Evolutionary conservation across 805 yeast species (phyloP), one percentile per base, ranked within the genome.

Genomic region (Myxozyma neotropica): DNA sequence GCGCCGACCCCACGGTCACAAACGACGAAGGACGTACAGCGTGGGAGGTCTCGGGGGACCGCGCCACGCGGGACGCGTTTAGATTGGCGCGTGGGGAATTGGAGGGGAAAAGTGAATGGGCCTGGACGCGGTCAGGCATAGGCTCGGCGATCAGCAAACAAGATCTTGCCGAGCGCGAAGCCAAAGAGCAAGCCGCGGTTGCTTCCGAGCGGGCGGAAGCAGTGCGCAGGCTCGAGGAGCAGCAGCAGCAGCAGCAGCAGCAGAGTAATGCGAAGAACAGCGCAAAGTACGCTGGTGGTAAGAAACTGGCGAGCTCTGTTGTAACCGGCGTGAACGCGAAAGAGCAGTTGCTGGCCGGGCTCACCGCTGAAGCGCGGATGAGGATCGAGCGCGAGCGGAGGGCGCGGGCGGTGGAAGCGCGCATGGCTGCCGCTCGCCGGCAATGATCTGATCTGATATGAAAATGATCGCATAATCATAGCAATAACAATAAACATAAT

Each of bases 371-470:
- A 26, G 97, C 92, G 65, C 81, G 83, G 68, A 79, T 80, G 80
- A 81, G 85, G 68, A 75, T 94, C 21, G 91, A 92, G 88, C 82
- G 99, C 61, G 99, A 94, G 69, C 92, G 92, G 69, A 79, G 98
- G 55, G 97, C 97, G 0, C 81, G 98, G 56, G 99, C 99, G 0
- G 97, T 96, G 0, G 98, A 94, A 72, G 96, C 93, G 0, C 79
- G 99, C 24, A 39, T 58, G 50, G 53, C 51, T 4, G 36, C 53
- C 21, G 43, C 53, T 8, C 53, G 53, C 4, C 29, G 33, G n/a
- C 7, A 35, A 23, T 23, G 27, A 3, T 2, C n/a, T n/a, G n/a
- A n/a, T n/a, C n/a, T n/a, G n/a, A n/a, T n/a, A n/a, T n/a, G n/a
- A n/a, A n/a, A n/a, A n/a, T n/a, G n/a, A n/a, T n/a, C n/a, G n/a